Evolutionary conservation across 495 filamentous ascomycete species (phyloP).

Genomic region (Glutinoglossum americanum): DNA sequence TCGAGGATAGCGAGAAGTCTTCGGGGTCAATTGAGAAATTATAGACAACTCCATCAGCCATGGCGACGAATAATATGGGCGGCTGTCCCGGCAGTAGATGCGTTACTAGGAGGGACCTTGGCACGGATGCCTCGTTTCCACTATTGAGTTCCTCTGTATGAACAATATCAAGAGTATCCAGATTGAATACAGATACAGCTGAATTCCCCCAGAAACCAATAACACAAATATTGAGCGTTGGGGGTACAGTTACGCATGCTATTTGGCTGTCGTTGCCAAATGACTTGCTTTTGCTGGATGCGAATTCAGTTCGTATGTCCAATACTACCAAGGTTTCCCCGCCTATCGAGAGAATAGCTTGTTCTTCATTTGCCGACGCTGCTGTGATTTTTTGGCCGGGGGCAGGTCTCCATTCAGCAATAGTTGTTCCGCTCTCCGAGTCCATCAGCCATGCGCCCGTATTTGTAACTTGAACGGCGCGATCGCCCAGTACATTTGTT

Average conservation of each 20-base stretch:
- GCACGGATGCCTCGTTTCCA: constrained; percentile 36
- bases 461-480: constrained; percentile 60
- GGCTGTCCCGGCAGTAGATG: constrained; percentile 39
- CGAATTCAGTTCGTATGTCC: constrained; percentile 34
- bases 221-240: constrained; percentile 33
- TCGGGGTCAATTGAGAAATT: constrained; percentile 51
- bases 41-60: constrained; percentile 82
- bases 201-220: constrained; percentile 72
- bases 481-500: constrained; percentile 33
- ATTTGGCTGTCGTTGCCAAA: constrained; percentile 49
- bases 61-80: constrained; percentile 72
- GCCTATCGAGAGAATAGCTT: constrained; percentile 49
- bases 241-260: constrained; percentile 54
- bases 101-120: constrained; percentile 59
- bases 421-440: constrained; percentile 41
- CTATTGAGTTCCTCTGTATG: constrained; percentile 36
- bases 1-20: constrained; percentile 37
- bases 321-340: constrained; percentile 47
- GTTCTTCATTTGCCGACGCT: constrained; percentile 47
- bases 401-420: constrained; percentile 44
- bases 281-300: constrained; percentile 31
- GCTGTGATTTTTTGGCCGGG: constrained; percentile 43
- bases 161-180: constrained; percentile 38
- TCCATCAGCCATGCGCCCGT: constrained; percentile 40
- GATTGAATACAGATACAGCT: constrained; percentile 43